A percentile compares a stretch with the other conserved stretches of the same genome.
These are phyloP conservation scores for Cyberlindnera euphorbiiphila DNA, from an alignment of 805 yeast species.

Conservation along the genomic window DNA sequence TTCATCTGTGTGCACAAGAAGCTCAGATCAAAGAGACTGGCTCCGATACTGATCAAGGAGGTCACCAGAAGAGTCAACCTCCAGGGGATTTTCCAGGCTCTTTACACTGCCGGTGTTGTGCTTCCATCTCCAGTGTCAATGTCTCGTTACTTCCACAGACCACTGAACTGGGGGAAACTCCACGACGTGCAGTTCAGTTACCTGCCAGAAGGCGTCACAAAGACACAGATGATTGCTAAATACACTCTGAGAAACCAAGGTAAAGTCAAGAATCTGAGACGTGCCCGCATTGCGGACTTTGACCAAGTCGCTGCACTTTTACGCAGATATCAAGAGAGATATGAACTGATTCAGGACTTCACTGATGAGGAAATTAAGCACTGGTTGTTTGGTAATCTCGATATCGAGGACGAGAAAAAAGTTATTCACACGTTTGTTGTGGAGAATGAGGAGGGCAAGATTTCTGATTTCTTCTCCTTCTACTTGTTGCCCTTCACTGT, in stretches of 20 bases:
- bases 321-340: conserved; percentile 58
- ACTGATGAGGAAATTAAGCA: conserved; percentile 67
- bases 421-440: conserved; percentile 81
- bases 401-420: conserved; percentile 34
- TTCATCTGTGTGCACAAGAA: conserved; percentile 93
- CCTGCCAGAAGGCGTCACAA: conserved; percentile 67
- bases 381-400: conserved; percentile 65
- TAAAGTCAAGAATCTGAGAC: conserved; percentile 45
- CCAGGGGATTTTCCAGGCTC: conserved; percentile 88
- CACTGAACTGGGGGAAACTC: conserved; percentile 86
- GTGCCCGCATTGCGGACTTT: conserved; percentile 56
- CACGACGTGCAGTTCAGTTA: conserved; percentile 87
- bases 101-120: conserved; percentile 88
- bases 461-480: conserved; percentile 88
- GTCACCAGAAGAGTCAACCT: conserved; percentile 89
- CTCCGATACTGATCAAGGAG: conserved; percentile 92
- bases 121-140: conserved; percentile 90
- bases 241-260: conserved; percentile 57
- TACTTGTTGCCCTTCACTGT: conserved; percentile 87
- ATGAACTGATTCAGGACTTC: conserved; percentile 70
- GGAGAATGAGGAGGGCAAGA: conserved; percentile 46
- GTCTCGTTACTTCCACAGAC: conserved; percentile 90
- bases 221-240: conserved; percentile 66
- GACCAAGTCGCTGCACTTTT: conserved; percentile 60
- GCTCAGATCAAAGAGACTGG: conserved; percentile 85